Evolutionary conservation across 1,284 basidiomycete species (phyloP).

Genomic region (Puccinia polysora): DNA sequence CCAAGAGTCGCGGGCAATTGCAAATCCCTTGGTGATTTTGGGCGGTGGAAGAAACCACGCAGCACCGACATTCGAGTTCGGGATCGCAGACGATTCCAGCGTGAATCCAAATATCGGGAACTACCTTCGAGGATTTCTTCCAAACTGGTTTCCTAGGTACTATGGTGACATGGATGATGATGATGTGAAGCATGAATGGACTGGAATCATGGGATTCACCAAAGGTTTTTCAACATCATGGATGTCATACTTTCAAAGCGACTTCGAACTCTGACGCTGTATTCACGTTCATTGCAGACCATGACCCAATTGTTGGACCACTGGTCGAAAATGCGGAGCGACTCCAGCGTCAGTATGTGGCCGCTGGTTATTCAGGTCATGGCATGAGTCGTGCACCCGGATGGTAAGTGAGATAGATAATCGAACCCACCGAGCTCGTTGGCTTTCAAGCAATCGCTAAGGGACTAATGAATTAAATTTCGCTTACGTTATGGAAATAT

Average conservation of each 20-base stretch:
- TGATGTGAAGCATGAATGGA: constrained; percentile 63
- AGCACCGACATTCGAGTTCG: constrained; percentile 57
- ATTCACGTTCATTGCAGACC: not conserved
- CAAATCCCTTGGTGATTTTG: constrained; percentile 63
- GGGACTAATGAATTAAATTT: constrained; percentile 11
- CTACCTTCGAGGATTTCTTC: constrained; percentile 61
- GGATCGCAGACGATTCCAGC: constrained; percentile 62
- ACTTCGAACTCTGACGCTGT: not conserved
- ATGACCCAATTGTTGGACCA: constrained; percentile 61
- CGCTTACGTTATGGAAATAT: constrained; percentile 27
- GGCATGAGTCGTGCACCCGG: constrained; percentile 73
- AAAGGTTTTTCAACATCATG: constrained; percentile 49
- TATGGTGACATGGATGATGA: constrained; percentile 56
- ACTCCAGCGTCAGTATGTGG: constrained; percentile 63
- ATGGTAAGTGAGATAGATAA: constrained; percentile 57
- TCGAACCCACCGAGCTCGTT: constrained; percentile 9
- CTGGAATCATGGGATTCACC: constrained; percentile 77
- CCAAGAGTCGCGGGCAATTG: constrained; percentile 56
- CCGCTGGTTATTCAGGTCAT: constrained; percentile 71
- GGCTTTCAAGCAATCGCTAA: constrained; percentile 1
- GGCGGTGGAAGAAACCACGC: constrained; percentile 65
- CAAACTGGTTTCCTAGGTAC: constrained; percentile 60
- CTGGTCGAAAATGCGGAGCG: constrained; percentile 55
- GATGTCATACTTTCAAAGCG: constrained; percentile 24
- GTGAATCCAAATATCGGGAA: constrained; percentile 58